phyloP scores from a whole-genome alignment of 108 stramenopile species.

The Epithemia pelagica region DNA sequence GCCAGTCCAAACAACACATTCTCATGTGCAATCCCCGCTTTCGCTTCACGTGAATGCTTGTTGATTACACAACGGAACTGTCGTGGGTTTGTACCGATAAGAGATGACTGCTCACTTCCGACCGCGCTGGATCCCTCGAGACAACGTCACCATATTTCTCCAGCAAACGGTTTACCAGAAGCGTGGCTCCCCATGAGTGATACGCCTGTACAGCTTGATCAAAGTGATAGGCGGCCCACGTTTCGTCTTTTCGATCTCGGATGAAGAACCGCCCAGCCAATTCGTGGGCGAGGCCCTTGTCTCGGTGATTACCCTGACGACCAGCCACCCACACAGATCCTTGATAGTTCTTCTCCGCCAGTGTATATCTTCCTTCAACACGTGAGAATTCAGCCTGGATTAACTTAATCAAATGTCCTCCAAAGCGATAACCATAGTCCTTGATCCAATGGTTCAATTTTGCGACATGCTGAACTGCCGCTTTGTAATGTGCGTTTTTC shows the following conservation, averaged over 20 bases:
- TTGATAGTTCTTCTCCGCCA: neutral
- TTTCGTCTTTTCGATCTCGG: neutral
- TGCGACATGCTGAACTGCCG: neutral
- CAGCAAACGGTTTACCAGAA: neutral
- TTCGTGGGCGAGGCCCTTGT: neutral
- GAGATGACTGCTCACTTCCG: neutral
- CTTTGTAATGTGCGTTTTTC: neutral
- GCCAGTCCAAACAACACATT: too few relatives aligned
- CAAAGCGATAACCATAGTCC: neutral
- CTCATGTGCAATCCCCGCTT: too few relatives aligned
- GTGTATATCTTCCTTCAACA: neutral
- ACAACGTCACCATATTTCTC: neutral
- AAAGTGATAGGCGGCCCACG: neutral
- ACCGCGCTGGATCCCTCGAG: neutral
- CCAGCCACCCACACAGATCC: neutral
- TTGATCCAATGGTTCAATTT: neutral
- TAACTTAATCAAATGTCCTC: neutral
- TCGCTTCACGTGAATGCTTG: too few relatives aligned
- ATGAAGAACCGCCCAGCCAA: neutral
- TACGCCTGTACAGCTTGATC: neutral
- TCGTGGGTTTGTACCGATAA: neutral
- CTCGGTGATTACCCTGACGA: neutral
- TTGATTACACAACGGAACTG: neutral
- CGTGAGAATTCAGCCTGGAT: neutral
- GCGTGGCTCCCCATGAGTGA: neutral